A percentile compares a stretch with the other conserved stretches of the same genome.
Conservation (phyloP, 2,329 filamentous ascomycete species). For the Gyromitra esculenta region DNA sequence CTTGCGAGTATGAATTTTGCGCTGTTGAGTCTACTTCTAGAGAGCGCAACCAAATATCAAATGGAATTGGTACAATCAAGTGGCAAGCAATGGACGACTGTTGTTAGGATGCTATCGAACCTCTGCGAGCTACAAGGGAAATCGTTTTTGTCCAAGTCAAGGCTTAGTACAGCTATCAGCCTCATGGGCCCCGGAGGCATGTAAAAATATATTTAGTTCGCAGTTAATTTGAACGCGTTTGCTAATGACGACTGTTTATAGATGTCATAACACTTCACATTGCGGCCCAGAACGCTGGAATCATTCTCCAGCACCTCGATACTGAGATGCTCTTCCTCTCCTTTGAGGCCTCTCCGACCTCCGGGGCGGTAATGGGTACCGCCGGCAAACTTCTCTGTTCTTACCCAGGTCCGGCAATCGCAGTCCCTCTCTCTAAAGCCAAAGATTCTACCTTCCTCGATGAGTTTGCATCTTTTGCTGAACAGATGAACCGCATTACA, state of each 20-base stretch:
- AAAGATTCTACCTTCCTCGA: conserved; percentile 56
- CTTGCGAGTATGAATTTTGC: conserved; percentile 10
- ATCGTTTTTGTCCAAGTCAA: neutral
- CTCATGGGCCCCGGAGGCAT: neutral
- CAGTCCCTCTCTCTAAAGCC: conserved; percentile 57
- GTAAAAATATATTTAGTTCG: neutral
- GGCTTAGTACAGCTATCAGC: neutral
- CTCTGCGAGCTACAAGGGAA: neutral
- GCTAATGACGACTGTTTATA: conserved; percentile 32
- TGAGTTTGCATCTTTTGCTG: conserved; percentile 52
- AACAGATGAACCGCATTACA: conserved; percentile 51
- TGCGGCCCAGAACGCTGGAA: conserved; percentile 63
- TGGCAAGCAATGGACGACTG: neutral
- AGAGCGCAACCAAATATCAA: conserved; percentile 8
- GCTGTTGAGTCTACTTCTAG: neutral
- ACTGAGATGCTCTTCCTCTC: conserved; percentile 60
- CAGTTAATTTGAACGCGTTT: neutral
- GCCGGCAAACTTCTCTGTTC: conserved; percentile 62
- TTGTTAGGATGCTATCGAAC: conserved; percentile 7
- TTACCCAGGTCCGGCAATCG: conserved; percentile 63
- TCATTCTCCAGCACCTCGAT: conserved; percentile 61
- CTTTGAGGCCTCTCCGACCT: conserved; percentile 64
- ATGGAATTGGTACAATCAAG: neutral
- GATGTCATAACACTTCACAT: conserved; percentile 62
- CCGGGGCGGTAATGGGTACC: conserved; percentile 60